A percentile compares a stretch with the other conserved stretches of the same genome.
These are phyloP conservation scores for Alternaria gansuensis DNA, from an alignment of 2,329 filamentous ascomycete genomes.

Conservation along the genomic window DNA sequence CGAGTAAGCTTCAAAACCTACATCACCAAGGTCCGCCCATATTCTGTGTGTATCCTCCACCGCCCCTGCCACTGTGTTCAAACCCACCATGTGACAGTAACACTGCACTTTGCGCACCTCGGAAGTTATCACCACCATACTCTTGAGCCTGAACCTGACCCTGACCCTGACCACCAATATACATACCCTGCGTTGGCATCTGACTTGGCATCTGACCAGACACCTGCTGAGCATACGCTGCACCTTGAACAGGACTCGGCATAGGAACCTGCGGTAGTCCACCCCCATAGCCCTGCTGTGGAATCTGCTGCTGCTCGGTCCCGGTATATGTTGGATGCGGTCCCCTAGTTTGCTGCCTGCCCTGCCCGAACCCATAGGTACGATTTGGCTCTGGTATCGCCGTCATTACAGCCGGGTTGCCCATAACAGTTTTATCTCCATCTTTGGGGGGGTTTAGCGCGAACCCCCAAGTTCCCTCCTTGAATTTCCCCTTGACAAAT, in stretches of 20 bases:
- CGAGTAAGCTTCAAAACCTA: neutral
- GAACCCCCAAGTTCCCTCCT: slow-evolving; percentile 36
- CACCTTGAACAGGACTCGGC: slow-evolving; percentile 7
- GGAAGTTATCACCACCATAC: neutral
- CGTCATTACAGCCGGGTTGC: neutral
- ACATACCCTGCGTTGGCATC: slow-evolving; percentile 10
- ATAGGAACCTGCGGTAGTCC: neutral
- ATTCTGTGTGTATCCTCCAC: slow-evolving; percentile 15
- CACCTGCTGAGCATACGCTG: slow-evolving; percentile 9
- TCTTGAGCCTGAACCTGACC: slow-evolving; percentile 1
- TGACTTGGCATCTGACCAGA: slow-evolving; percentile 6
- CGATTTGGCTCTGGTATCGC: slow-evolving; percentile 11
- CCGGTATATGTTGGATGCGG: neutral
- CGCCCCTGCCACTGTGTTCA: neutral
- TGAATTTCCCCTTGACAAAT: slow-evolving; percentile 38
- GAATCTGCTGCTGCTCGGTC: slow-evolving; percentile 8
- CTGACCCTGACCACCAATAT: neutral
- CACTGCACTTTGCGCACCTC: neutral
- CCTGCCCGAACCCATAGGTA: slow-evolving; percentile 22
- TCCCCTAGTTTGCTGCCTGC: slow-evolving; percentile 10
- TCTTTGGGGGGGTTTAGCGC: slow-evolving; percentile 15
- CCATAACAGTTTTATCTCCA: neutral
- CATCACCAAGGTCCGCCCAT: slow-evolving; percentile 23
- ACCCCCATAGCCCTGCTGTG: neutral
- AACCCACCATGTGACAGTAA: neutral